Evolutionary conservation across 176 grass and related monocot genomes (phyloP), one percentile per base, ranked within the genome.

Genomic region (Eleusine coracana): DNA sequence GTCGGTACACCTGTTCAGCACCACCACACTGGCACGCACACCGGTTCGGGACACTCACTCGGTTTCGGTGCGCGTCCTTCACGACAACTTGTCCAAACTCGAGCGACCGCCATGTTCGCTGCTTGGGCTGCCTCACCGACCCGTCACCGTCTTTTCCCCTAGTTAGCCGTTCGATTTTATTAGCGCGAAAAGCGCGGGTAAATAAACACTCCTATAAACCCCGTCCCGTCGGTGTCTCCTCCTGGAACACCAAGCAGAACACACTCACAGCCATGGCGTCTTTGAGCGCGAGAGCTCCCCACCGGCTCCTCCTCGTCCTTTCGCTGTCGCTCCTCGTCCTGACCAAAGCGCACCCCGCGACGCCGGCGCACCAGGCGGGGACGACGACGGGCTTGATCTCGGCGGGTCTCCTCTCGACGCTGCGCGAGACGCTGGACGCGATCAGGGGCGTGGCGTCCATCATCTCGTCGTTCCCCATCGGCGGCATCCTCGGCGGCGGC

Each of bases 381-480:
- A 8, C 38, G 4, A 2, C 75, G 49, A 17, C 10, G 36, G 1
- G 6, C 5, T 50, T 49, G 79, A 41, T 83, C 69, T 83, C 88
- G 8, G 23, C 74, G 0, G 83, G 41, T 60, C 74, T 94, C 5
- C 61, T 86, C 11, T 72, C 88, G 28, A 91, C 82, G 18, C 82
- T 98, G 27, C 81, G 67, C 54, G 90, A 90, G 74, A 89, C 92
- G 39, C 81, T 91, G 40, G 84, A 66, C 25, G 75, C 79, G 75
- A 85, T 98, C 39, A 61, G 69, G 77, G 50, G 36, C 75, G 93
- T 92, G 2, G 73, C 55, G 36, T 81, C 84, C 62, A 15, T 87
- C 54, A 63, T 88, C 86, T 91, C 88, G 1, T 13, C 86, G 10
- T 90, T 84, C 79, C 80, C 91, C 31, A 36, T 81, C 59, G 79